A percentile compares a stretch with the other conserved stretches of the same genome.
phyloP scores from a whole-genome alignment of 2,329 filamentous ascomycete genomes.

The Tolypocladium guangdongense region DNA sequence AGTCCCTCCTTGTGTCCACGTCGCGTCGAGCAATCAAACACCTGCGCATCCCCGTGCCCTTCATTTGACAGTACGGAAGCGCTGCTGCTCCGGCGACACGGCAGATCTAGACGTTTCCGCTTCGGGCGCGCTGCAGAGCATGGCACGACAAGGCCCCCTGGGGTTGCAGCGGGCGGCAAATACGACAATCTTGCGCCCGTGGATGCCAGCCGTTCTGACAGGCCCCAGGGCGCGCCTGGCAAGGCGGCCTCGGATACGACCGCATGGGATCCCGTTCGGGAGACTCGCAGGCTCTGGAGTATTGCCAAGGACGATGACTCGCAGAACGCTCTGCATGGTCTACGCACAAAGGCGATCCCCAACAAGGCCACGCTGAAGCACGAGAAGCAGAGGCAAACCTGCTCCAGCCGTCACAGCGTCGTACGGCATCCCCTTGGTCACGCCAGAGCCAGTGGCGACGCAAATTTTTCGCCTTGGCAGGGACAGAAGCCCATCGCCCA shows the following conservation, averaged over 20 bases:
- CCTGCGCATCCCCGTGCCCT: neutral
- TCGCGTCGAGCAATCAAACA: neutral
- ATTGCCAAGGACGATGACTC: neutral
- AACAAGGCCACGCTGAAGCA: neutral
- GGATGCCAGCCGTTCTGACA: neutral
- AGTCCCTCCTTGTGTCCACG: neutral
- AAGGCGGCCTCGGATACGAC: neutral
- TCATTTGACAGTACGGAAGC: neutral
- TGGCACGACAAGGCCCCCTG: neutral
- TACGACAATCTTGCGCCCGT: neutral
- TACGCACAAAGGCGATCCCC: neutral
- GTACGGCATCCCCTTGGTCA: neutral
- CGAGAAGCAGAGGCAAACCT: neutral
- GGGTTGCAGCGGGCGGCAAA: neutral
- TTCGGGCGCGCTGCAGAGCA: neutral
- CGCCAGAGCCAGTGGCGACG: neutral
- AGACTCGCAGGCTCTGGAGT: neutral
- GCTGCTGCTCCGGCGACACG: neutral
- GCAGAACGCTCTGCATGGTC: neutral
- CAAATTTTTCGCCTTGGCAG: neutral
- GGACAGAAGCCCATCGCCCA: neutral
- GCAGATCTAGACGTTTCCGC: neutral
- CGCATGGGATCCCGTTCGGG: neutral
- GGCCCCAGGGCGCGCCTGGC: neutral
- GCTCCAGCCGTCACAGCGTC: neutral